Evolutionary conservation across 306 rosid species (phyloP).

Genomic region (Corylus avellana): DNA sequence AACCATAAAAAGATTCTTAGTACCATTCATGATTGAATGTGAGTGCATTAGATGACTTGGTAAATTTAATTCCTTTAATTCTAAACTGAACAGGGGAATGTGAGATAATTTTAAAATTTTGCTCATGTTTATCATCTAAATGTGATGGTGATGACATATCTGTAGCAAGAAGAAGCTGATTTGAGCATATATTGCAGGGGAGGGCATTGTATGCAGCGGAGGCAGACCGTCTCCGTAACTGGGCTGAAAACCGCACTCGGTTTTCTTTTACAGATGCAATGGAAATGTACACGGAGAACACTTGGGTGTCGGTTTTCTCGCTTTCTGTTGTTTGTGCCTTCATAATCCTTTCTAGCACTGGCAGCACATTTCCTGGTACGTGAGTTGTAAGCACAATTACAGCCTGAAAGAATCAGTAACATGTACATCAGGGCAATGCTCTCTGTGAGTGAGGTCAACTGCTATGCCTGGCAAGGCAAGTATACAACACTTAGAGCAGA

Average conservation of each 20-base stretch:
- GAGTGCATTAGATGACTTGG: background rate
- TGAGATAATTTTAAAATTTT: too few relatives aligned
- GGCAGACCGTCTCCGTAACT: constrained; percentile 86
- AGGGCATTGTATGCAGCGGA: constrained; percentile 88
- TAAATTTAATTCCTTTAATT: background rate
- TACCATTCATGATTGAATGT: background rate
- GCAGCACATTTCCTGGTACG: constrained; percentile 66
- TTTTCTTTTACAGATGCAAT: constrained; percentile 88
- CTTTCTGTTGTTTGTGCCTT: constrained; percentile 92
- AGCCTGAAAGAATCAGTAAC: constrained; percentile 7
- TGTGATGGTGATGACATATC: background rate
- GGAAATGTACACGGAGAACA: constrained; percentile 94
- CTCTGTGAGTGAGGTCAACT: constrained; percentile 18
- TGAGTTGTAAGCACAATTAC: constrained; percentile 21
- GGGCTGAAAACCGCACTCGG: constrained; percentile 89
- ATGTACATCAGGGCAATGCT: background rate
- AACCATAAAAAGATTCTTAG: background rate
- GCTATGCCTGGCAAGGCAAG: constrained; percentile 25
- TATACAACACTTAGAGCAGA: constrained; percentile 34
- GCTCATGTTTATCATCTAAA: too few relatives aligned
- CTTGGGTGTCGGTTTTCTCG: constrained; percentile 92
- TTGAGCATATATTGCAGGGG: constrained; percentile 52
- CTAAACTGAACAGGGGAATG: background rate
- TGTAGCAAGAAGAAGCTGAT: background rate
- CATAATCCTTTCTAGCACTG: constrained; percentile 85